Evolutionary conservation across 495 filamentous ascomycete species (phyloP).

Genomic region (Penicillium bovifimosum): DNA sequence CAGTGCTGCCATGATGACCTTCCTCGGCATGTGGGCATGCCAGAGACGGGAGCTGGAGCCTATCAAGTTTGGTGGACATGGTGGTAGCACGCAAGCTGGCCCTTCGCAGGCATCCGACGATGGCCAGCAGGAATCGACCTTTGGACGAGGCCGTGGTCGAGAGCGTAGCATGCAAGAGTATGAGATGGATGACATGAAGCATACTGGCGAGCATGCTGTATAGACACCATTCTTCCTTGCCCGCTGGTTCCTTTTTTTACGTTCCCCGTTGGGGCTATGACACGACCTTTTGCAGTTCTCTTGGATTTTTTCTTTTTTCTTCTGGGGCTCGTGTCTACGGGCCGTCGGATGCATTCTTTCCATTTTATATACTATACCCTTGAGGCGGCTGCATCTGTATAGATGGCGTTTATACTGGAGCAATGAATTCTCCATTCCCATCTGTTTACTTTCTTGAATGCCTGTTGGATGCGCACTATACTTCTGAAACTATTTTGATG

Average conservation of each 20-base stretch:
- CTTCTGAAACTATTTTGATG: neutral
- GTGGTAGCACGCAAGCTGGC: constrained; percentile 19
- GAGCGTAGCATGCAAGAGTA: constrained; percentile 53
- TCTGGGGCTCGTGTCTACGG: neutral
- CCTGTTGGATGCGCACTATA: neutral
- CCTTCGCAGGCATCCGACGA: constrained; percentile 19
- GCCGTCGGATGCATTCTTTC: neutral
- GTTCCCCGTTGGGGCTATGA: constrained; percentile 2
- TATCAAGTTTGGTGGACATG: constrained; percentile 74
- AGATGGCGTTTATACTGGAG: constrained; percentile 34
- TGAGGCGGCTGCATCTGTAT: constrained; percentile 33
- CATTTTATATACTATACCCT: constrained; percentile 39
- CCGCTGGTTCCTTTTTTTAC: neutral
- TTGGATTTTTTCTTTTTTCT: constrained; percentile 1
- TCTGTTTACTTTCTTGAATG: constrained; percentile 17
- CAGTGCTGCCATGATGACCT: constrained; percentile 64
- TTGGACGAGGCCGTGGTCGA: constrained; percentile 34
- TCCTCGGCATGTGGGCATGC: constrained; percentile 81
- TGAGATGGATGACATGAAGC: constrained; percentile 70
- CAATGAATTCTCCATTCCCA: constrained; percentile 15
- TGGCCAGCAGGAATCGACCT: constrained; percentile 24
- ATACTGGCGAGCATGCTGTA: constrained; percentile 36
- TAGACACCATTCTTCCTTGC: constrained; percentile 12
- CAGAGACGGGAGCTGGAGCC: constrained; percentile 83
- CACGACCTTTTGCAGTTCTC: neutral